Percentiles rank a stretch among this genome's conserved stretches.
Evolutionary conservation across 1,139 yeast species (phyloP).

Genomic region (Wickerhamomyces sp.): DNA sequence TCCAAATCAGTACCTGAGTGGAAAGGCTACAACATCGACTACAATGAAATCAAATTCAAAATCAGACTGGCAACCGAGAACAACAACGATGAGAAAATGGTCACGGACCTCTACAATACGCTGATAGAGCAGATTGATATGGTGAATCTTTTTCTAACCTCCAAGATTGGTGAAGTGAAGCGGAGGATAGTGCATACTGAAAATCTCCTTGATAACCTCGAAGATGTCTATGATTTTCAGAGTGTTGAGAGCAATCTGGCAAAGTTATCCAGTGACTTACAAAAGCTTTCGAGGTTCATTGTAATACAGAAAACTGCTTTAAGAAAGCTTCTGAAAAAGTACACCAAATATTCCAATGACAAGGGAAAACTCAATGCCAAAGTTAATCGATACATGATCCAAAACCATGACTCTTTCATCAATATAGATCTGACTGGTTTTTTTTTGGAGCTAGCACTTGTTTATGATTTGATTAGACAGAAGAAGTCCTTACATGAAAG

Average conservation of each 20-base stretch:
- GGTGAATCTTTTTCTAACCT: constrained; percentile 55
- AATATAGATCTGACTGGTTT: constrained; percentile 61
- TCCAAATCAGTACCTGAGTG: constrained; percentile 84
- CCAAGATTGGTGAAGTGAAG: constrained; percentile 61
- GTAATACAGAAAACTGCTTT: constrained; percentile 79
- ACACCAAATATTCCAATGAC: constrained; percentile 54
- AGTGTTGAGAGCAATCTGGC: constrained; percentile 30
- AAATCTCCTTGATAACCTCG: constrained; percentile 29
- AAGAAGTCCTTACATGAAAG: background rate
- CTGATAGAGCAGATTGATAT: constrained; percentile 48
- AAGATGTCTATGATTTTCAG: constrained; percentile 18
- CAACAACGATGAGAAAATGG: constrained; percentile 13
- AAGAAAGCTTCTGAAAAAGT: constrained; percentile 76
- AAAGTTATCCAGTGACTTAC: constrained; percentile 55
- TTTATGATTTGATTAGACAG: constrained; percentile 41
- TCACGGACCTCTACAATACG: constrained; percentile 28
- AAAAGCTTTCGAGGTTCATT: constrained; percentile 68
- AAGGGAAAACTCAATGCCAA: constrained; percentile 37
- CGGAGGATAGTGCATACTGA: constrained; percentile 38
- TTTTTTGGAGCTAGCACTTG: constrained; percentile 57
- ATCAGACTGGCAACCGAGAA: constrained; percentile 45
- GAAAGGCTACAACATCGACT: constrained; percentile 79
- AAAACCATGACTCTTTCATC: constrained; percentile 51
- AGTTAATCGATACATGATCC: constrained; percentile 31
- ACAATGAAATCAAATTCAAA: constrained; percentile 64